Base-by-base conservation (phyloP, 1,139 yeast genomes). In the Kodamaea plutei region DNA sequence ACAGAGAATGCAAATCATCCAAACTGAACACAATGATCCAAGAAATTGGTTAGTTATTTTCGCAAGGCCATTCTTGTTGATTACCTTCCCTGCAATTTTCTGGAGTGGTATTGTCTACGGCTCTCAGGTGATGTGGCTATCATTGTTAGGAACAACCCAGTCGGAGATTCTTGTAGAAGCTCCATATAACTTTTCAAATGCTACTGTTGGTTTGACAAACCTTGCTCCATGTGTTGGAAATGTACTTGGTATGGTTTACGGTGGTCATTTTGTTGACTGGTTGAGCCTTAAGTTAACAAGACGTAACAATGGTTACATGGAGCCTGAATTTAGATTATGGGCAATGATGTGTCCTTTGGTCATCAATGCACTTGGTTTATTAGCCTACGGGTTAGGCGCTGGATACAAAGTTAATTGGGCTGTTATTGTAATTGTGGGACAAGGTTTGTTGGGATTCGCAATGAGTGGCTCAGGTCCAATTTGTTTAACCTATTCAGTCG, bases 291-390 rank as follows among this genome's bases (percentile, higher is more conserved):
- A 42, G 35, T 47, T 82, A 56, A 84, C 94, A 17, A 78, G 73
- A 44, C 64, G 77, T 33, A 80, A 82, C 51, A 62, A 72, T 34
- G 95, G 94, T 29, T 56, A 82, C 25, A 70, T 73, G 43, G 95
- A 85, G 54, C 91, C 95, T 2, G 95, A 85, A 56, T 77, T 69
- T 53, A 71, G 95, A 46, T 64, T 85, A 26, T 84, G 82, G 72
- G 58, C 66, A 11, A 63, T 64, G 70, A 33, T 54, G n/a, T 40
- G 58, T 8, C 70, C 70, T 9, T 31, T 31, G 9, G 10, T 31
- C 8, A 20, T 24, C 18, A 31, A 31, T 15, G 31, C 31, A 4
- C 21, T 13, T n/a, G 34, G 34, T 3, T 8, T 65, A 15, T 41
- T 63, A 16, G 61, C 61, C 9, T 63, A 63, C 36, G 69, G 69